Conservation (phyloP, 2,329 filamentous ascomycete genomes). For the Stenocarpella maydis region DNA sequence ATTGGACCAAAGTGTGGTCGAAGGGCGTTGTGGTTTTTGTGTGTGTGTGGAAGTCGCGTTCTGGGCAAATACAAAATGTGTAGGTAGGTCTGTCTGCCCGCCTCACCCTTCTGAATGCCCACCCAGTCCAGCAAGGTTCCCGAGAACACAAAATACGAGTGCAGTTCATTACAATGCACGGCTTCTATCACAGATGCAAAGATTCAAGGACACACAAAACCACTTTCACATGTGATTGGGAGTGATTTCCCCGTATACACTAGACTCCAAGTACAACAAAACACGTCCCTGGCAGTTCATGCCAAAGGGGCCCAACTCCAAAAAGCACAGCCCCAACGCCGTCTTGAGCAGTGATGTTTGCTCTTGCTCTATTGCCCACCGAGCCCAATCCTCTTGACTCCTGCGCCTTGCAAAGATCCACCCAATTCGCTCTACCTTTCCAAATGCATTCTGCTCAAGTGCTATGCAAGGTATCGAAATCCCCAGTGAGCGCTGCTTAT, state of each 20-base stretch:
- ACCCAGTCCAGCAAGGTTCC: too few relatives aligned
- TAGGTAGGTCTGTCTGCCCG: too few relatives aligned
- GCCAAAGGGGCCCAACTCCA: not conserved
- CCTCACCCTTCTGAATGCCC: too few relatives aligned
- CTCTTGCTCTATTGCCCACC: constrained; percentile 10
- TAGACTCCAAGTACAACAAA: constrained; percentile 1
- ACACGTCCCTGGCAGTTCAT: not conserved
- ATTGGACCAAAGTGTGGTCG: not conserved
- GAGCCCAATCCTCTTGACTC: constrained; percentile 7
- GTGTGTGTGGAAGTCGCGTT: constrained; percentile 5
- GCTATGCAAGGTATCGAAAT: constrained; percentile 29
- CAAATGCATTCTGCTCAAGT: constrained; percentile 17
- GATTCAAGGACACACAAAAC: too few relatives aligned
- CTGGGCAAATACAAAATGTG: constrained; percentile 2
- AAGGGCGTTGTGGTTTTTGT: not conserved
- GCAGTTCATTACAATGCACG: not conserved
- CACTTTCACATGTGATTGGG: not conserved
- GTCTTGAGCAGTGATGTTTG: constrained; percentile 4
- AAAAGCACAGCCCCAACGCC: constrained; percentile 1
- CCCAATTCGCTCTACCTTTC: constrained; percentile 16
- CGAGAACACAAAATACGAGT: too few relatives aligned
- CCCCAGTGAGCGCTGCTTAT: not conserved
- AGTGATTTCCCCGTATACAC: not conserved
- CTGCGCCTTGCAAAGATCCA: constrained; percentile 8
- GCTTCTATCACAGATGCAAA: not conserved